Evolutionary conservation across 306 rosid genomes (phyloP).

Genomic region (Morella rubra): DNA sequence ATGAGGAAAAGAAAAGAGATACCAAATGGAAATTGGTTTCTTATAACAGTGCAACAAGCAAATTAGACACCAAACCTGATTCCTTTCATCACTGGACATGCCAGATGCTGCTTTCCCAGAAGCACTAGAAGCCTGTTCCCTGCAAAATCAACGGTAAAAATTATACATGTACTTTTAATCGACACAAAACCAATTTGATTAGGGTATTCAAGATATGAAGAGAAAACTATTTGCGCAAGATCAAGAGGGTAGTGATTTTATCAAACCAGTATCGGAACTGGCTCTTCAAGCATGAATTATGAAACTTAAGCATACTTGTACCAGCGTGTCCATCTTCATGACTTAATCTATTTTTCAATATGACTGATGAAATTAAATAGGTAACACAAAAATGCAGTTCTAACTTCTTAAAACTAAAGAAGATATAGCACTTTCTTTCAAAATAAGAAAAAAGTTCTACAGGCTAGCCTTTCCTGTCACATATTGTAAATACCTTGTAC

Average conservation of each 20-base stretch:
- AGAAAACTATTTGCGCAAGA: neutral
- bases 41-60: slow-evolving; percentile 17
- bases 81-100: slow-evolving; percentile 96
- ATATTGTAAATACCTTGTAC: slow-evolving; percentile 59
- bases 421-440: slow-evolving; percentile 5
- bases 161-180: slow-evolving; percentile 8
- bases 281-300: neutral
- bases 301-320: neutral
- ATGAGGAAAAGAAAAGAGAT: neutral
- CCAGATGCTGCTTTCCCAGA: slow-evolving; percentile 97
- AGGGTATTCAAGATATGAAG: slow-evolving; percentile 7
- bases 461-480: slow-evolving; percentile 19
- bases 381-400: neutral
- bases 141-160: slow-evolving; percentile 39
- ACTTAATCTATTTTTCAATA: neutral
- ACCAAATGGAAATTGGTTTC: neutral
- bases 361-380: neutral
- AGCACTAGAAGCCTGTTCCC: slow-evolving; percentile 97
- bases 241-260: neutral
- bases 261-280: neutral
- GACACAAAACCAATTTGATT: neutral
- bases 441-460: slow-evolving; percentile 6
- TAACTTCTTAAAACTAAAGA: neutral
- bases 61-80: slow-evolving; percentile 58
- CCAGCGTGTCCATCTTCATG: neutral